Percentiles rank a stretch among this genome's conserved stretches.
phyloP scores from a whole-genome alignment of 257 asterid species.

The Paraleonurus japonicus region DNA sequence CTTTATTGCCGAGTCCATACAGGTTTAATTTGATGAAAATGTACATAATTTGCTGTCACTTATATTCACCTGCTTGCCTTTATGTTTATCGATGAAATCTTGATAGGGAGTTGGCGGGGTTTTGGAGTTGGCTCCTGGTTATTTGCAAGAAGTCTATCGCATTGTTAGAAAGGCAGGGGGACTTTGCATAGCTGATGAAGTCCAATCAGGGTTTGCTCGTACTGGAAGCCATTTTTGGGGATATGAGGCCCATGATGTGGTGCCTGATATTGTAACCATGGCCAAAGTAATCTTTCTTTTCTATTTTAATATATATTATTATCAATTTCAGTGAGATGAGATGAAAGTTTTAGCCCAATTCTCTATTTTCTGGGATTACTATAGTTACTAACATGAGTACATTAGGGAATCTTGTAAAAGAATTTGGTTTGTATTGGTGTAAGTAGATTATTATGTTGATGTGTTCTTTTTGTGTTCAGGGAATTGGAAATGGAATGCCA shows the following conservation, averaged over 20 bases:
- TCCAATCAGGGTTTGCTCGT: constrained; percentile 89
- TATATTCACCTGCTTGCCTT: not conserved
- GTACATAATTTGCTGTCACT: not conserved
- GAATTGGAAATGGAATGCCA: constrained; percentile 94
- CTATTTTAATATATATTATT: not conserved
- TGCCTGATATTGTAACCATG: constrained; percentile 96
- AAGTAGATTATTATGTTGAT: not conserved
- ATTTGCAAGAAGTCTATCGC: constrained; percentile 72
- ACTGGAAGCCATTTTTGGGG: constrained; percentile 98
- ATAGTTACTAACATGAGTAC: not conserved
- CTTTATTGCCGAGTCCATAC: constrained; percentile 87
- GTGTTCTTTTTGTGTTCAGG: constrained; percentile 43
- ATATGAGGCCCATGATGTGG: constrained; percentile 83
- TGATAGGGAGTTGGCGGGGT: constrained; percentile 95
- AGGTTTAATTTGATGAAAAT: constrained; percentile 41
- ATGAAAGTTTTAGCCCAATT: not conserved
- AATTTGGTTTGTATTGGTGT: not conserved
- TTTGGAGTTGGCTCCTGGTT: constrained; percentile 94
- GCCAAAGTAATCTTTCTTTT: constrained; percentile 61
- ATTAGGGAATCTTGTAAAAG: not conserved
- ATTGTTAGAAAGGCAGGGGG: constrained; percentile 80
- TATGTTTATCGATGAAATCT: constrained; percentile 18
- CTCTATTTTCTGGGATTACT: not conserved
- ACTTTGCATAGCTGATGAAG: constrained; percentile 95
- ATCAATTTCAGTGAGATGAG: not conserved